Conservation (phyloP, 306 rosid genomes). For the Rosa persica region DNA sequence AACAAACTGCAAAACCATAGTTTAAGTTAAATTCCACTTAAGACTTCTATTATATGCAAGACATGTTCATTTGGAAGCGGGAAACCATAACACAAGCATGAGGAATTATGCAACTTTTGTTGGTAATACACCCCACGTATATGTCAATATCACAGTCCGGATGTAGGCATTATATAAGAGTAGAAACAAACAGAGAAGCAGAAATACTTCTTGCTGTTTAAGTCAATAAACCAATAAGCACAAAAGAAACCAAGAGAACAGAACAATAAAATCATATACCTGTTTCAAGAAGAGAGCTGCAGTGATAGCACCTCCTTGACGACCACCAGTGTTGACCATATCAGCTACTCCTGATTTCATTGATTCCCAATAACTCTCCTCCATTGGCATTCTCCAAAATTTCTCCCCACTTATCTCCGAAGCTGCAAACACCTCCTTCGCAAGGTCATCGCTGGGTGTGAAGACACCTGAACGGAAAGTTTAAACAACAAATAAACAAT, state of each 20-base stretch:
- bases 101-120: not conserved
- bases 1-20: slow-evolving; percentile 65
- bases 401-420: slow-evolving; percentile 87
- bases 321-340: slow-evolving; percentile 89
- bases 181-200: not conserved
- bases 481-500: not conserved
- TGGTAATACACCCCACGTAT: not conserved
- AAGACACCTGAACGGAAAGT: slow-evolving; percentile 62
- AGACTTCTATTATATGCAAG: not conserved
- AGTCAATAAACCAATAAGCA: not conserved
- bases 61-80: not conserved
- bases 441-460: slow-evolving; percentile 92
- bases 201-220: not conserved
- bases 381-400: slow-evolving; percentile 94
- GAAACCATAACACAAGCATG: not conserved
- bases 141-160: too few species aligned
- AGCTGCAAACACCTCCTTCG: slow-evolving; percentile 81
- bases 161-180: not conserved
- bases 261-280: slow-evolving; percentile 39
- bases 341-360: slow-evolving; percentile 98
- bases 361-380: slow-evolving; percentile 96
- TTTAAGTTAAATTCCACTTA: not conserved
- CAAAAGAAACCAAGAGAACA: not conserved
- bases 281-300: slow-evolving; percentile 98
- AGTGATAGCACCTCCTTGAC: slow-evolving; percentile 81